phyloP scores from a whole-genome alignment of 139 green algal genomes.

The Penium margaritaceum region DNA sequence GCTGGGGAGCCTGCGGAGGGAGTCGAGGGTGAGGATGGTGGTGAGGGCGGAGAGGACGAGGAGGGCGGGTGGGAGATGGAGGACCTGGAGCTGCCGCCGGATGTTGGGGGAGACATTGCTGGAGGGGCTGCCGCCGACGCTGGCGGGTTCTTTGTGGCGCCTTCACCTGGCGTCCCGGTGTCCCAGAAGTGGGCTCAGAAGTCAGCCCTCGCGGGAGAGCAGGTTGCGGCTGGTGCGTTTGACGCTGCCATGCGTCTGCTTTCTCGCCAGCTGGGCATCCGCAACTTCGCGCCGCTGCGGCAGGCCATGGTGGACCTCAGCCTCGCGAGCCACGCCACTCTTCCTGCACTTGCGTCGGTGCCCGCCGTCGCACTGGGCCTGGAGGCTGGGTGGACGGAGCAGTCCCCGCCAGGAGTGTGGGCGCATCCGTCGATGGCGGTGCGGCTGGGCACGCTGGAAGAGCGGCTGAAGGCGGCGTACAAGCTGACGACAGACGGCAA shows the following conservation, averaged over 20 bases:
- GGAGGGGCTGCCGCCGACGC: conserved; percentile 29
- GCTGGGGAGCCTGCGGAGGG: conserved; percentile 44
- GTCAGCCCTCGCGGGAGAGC: conserved; percentile 69
- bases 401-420: conserved; percentile 51
- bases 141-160: conserved; percentile 65
- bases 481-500: conserved; percentile 93
- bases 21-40: conserved; percentile 21
- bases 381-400: conserved; percentile 62
- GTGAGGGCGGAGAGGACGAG: conserved; percentile 58
- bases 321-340: conserved; percentile 56
- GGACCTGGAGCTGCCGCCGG: conserved; percentile 56
- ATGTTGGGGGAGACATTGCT: no score
- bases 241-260: conserved; percentile 85
- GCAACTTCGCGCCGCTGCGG: conserved; percentile 80
- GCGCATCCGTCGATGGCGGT: conserved; percentile 66
- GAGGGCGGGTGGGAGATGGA: conserved; percentile 94
- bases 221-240: conserved; percentile 77
- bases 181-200: conserved; percentile 77
- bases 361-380: conserved; percentile 60
- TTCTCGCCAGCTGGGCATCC: conserved; percentile 81
- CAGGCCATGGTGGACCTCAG: conserved; percentile 76
- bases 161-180: conserved; percentile 64
- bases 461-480: conserved; percentile 69
- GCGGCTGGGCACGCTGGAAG: conserved; percentile 62
- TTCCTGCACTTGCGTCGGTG: conserved; percentile 64